Evolutionary conservation across 108 stramenopile genomes (phyloP).

Genomic region (Parmales sp.): DNA sequence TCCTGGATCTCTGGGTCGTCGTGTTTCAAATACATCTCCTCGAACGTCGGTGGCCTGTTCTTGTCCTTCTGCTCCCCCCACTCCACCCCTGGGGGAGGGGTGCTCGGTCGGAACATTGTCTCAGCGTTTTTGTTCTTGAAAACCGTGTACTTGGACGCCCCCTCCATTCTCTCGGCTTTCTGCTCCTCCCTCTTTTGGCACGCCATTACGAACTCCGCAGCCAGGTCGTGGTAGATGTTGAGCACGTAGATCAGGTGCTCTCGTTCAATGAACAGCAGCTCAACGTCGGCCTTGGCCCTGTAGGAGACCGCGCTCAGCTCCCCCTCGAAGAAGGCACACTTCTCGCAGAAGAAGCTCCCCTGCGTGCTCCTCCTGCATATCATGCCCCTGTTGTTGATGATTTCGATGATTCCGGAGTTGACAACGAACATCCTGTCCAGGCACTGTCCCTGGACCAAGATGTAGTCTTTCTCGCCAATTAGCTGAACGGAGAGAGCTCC

Average conservation of each 20-base stretch:
- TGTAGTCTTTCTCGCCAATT: background rate
- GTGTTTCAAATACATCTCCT: too few relatives aligned
- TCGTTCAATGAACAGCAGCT: background rate
- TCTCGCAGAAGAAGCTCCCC: slow-evolving; percentile 9
- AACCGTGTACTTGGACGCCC: too few relatives aligned
- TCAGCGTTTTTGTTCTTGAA: too few relatives aligned
- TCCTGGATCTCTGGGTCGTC: too few relatives aligned
- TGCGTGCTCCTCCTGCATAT: background rate
- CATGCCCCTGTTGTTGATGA: slow-evolving; percentile 11
- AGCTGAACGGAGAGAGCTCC: background rate
- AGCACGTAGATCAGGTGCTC: background rate
- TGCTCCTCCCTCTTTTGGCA: slow-evolving; percentile 13
- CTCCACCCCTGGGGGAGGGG: too few relatives aligned
- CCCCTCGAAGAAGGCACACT: slow-evolving; percentile 5
- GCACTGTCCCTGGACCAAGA: slow-evolving; percentile 4
- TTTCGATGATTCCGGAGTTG: background rate
- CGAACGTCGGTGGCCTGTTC: too few relatives aligned
- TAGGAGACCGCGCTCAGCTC: slow-evolving; percentile 2
- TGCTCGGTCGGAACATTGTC: too few relatives aligned
- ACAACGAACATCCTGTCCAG: too few relatives aligned
- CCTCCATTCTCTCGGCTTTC: too few relatives aligned
- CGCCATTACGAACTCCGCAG: background rate
- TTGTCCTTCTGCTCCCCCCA: too few relatives aligned
- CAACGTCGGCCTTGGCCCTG: slow-evolving; percentile 6
- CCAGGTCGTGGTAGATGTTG: slow-evolving; percentile 5